These are phyloP conservation scores for Botryococcus braunii DNA, from an alignment of 163 green algal species.

Conservation along the genomic window DNA sequence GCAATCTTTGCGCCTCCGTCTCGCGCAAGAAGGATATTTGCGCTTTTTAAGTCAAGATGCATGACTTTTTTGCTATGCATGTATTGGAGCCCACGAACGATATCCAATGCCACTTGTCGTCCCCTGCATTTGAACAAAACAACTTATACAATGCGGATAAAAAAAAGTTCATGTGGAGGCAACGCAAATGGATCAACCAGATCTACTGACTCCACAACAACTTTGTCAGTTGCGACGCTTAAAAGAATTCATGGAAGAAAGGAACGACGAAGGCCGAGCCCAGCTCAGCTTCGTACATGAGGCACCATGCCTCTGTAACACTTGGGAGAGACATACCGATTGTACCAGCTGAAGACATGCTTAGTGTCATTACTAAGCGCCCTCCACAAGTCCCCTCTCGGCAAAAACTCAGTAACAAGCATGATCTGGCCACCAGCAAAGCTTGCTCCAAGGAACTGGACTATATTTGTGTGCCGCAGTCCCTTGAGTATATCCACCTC, in stretches of 20 bases:
- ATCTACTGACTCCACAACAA: too few relatives aligned
- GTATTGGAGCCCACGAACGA: slow-evolving; percentile 16
- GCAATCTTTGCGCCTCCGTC: slow-evolving; percentile 42
- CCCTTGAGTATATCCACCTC: slow-evolving; percentile 73
- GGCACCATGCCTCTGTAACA: too few relatives aligned
- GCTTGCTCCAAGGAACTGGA: slow-evolving; percentile 31
- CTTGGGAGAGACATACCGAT: neutral
- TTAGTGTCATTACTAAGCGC: slow-evolving; percentile 4
- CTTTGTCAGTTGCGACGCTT: too few relatives aligned
- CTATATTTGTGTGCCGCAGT: slow-evolving; percentile 83
- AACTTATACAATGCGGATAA: too few relatives aligned
- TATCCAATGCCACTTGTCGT: slow-evolving; percentile 6
- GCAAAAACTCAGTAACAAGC: slow-evolving; percentile 14
- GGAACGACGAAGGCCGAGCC: too few relatives aligned
- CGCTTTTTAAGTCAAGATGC: slow-evolving; percentile 17
- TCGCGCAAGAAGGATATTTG: slow-evolving; percentile 41
- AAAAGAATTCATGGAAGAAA: too few relatives aligned
- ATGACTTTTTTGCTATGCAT: slow-evolving; percentile 26
- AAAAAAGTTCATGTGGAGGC: too few relatives aligned
- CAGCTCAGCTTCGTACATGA: too few relatives aligned
- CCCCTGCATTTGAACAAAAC: too few relatives aligned
- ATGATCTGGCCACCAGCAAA: slow-evolving; percentile 4
- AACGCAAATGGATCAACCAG: too few relatives aligned
- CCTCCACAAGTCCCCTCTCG: slow-evolving; percentile 7
- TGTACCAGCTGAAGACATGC: slow-evolving; percentile 7